Conservation (phyloP, 352 stramenopile genomes). For the Globisporangium lucens region DNA sequence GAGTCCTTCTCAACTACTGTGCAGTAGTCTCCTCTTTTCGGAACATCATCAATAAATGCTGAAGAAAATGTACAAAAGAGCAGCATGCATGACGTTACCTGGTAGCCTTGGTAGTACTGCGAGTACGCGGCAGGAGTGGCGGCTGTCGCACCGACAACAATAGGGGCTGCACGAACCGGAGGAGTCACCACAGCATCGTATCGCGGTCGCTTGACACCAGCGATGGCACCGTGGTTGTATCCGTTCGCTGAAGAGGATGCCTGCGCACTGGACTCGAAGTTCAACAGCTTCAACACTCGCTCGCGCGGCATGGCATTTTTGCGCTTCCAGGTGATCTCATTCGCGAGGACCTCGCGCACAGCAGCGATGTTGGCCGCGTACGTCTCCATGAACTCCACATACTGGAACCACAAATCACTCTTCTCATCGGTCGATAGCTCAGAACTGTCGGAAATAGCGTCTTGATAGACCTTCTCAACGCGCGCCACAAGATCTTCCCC, state of each 20-base stretch:
- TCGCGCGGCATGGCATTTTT: conserved; percentile 57
- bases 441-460: conserved; percentile 46
- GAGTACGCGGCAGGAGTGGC: conserved; percentile 32
- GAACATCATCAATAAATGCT: conserved; percentile 18
- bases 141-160: conserved; percentile 22
- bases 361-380: conserved; percentile 37
- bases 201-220: conserved; percentile 55
- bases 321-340: conserved; percentile 64
- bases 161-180: conserved; percentile 13
- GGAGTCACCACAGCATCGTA: conserved; percentile 32
- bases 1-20: neutral
- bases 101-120: conserved; percentile 77
- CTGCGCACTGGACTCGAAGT: conserved; percentile 32
- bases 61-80: conserved; percentile 12
- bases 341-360: conserved; percentile 50
- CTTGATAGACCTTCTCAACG: conserved; percentile 44
- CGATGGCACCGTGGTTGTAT: conserved; percentile 30
- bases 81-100: conserved; percentile 48
- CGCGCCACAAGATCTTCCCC: conserved; percentile 33
- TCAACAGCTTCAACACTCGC: conserved; percentile 52
- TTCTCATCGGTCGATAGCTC: conserved; percentile 66
- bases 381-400: conserved; percentile 70
- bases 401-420: conserved; percentile 80
- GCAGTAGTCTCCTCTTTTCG: conserved; percentile 13
- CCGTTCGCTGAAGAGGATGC: neutral